These are phyloP conservation scores for Xylaria digitata DNA, from an alignment of 2,329 filamentous ascomycete species.

Conservation along the genomic window DNA sequence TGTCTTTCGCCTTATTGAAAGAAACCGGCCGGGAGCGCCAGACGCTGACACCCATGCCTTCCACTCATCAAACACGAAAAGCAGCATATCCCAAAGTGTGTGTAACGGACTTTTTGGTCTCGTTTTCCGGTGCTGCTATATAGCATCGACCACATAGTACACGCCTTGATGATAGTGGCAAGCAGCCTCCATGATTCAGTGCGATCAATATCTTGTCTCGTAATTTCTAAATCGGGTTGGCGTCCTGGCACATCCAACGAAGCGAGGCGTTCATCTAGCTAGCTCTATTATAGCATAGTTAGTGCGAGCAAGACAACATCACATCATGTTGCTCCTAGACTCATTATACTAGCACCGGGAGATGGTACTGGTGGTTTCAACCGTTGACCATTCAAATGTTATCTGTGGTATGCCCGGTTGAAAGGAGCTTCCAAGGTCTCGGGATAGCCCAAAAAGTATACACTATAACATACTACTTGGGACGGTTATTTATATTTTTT, in stretches of 20 bases:
- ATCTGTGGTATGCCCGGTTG: slow-evolving; percentile 13
- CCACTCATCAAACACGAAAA: slow-evolving; percentile 25
- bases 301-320: slow-evolving; percentile 16
- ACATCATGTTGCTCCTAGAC: not conserved
- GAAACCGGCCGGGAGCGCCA: slow-evolving; percentile 17
- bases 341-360: slow-evolving; percentile 24
- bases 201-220: slow-evolving; percentile 17
- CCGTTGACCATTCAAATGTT: slow-evolving; percentile 29
- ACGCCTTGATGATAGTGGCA: slow-evolving; percentile 16
- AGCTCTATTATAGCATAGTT: slow-evolving; percentile 2
- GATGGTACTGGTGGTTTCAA: slow-evolving; percentile 27
- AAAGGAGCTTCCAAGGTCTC: slow-evolving; percentile 25
- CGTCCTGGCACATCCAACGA: slow-evolving; percentile 12
- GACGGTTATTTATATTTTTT: slow-evolving; percentile 9
- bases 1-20: slow-evolving; percentile 31
- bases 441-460: slow-evolving; percentile 16
- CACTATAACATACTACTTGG: slow-evolving; percentile 5
- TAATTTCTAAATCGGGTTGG: slow-evolving; percentile 16
- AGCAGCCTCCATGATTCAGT: slow-evolving; percentile 4
- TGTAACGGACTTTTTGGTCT: slow-evolving; percentile 29
- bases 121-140: slow-evolving; percentile 24
- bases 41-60: slow-evolving; percentile 28
- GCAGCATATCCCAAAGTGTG: slow-evolving; percentile 29
- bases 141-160: slow-evolving; percentile 4
- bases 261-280: slow-evolving; percentile 23